phyloP scores from a whole-genome alignment of 2,329 filamentous ascomycete genomes.

The Sporothrix globosa region DNA sequence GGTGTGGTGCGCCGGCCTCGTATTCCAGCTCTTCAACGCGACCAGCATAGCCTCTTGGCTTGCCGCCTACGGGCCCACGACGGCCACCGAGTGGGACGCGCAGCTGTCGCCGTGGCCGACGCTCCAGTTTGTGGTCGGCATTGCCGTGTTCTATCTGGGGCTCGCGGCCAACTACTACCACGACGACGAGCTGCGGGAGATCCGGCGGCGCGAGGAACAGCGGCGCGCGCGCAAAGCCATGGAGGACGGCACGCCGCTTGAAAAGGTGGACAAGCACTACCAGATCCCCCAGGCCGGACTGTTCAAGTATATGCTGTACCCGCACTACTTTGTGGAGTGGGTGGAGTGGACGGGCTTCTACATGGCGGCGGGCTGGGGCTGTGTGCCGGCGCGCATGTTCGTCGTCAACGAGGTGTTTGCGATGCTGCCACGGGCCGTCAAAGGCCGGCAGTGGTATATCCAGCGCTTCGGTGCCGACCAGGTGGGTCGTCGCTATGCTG shows the following conservation, averaged over 20 bases:
- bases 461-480: conserved; percentile 84
- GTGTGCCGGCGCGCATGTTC: conserved; percentile 77
- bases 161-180: conserved; percentile 83
- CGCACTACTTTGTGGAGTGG: conserved; percentile 97
- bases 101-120: conserved; percentile 46
- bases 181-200: conserved; percentile 86
- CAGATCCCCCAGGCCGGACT: conserved; percentile 81
- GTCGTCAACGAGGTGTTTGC: conserved; percentile 83
- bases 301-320: conserved; percentile 81
- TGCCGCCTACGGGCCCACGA: conserved; percentile 76
- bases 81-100: conserved; percentile 54
- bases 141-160: conserved; percentile 75
- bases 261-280: conserved; percentile 75
- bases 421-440: conserved; percentile 85
- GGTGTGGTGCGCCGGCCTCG: conserved; percentile 65
- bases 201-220: conserved; percentile 70
- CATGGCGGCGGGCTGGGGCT: conserved; percentile 69
- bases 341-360: conserved; percentile 92
- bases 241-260: conserved; percentile 44
- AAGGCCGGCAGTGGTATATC: conserved; percentile 83
- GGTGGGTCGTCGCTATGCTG: conserved; percentile 73
- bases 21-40: conserved; percentile 82
- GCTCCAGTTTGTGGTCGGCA: conserved; percentile 62
- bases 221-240: conserved; percentile 55
- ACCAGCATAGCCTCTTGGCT: conserved; percentile 79